Evolutionary conservation across 176 grass and related monocot genomes (phyloP), one percentile per base, ranked within the genome.

Genomic region (Tillandsia leiboldiana): DNA sequence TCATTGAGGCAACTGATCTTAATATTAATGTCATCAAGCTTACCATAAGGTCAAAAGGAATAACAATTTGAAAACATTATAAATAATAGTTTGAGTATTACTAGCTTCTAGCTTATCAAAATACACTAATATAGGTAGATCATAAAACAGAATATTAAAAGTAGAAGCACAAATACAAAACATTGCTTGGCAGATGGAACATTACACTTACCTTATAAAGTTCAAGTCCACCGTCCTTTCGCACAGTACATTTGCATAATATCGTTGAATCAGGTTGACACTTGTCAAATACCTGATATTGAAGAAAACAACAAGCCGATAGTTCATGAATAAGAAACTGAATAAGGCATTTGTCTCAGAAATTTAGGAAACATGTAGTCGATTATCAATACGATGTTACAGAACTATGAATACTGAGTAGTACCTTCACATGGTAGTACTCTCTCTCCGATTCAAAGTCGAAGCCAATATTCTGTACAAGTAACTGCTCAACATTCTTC

Each of bases 221-320:
- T 72, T 77, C 59, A 67, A 96, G 80, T 50, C 33, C 58, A 14
- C 79, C 79, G 80, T 85, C 82, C 61, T 83, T 53, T 12, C 27
- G 67, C 54, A 80, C 61, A 1, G 52, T 80, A 73, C 91, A 96
- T 70, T 91, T 96, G 82, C 84, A 96, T 54, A 76, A 72, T 22
- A 91, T 80, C 10, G 74, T 84, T 65, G 67, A 83, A 76, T 83
- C 82, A 59, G 69, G 76, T 53, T 28, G 67, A 66, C 26, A n/a
- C 56, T 90, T 88, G 72, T 96, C 88, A 63, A 81, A 66, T 8
- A 96, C 69, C 91, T 91, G 8, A 23, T 33, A 77, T 29, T 48
- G 62, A 51, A 75, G 20, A 62, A 81, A 6, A 23, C 67, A 15
- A 2, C 14, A 28, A 27, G 50, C 10, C 26, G n/a, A 22, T 52